Evolutionary conservation across 805 yeast genomes (phyloP).

Genomic region (Isabelozyma gotoi): DNA sequence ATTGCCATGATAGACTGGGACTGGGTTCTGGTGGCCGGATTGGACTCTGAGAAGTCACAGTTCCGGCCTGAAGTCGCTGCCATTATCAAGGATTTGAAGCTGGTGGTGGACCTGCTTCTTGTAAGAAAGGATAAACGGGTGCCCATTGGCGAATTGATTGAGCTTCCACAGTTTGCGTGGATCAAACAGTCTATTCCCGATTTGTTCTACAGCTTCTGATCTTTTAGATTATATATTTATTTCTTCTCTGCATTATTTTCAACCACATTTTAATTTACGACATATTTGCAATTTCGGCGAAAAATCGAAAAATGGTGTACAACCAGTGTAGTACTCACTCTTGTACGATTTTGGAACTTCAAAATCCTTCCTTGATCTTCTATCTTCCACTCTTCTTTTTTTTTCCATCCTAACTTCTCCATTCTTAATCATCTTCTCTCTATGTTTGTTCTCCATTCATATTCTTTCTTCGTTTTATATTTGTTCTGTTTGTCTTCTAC

Average conservation of each 20-base stretch:
- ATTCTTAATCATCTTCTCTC: too few species aligned
- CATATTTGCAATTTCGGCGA: too few species aligned
- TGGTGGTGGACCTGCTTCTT: conserved; percentile 30
- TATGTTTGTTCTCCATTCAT: too few species aligned
- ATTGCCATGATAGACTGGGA: conserved; percentile 93
- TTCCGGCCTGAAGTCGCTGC: conserved; percentile 12
- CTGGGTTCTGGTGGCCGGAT: conserved; percentile 55
- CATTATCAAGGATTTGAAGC: conserved; percentile 21
- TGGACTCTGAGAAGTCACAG: conserved; percentile 6
- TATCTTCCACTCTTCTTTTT: too few species aligned
- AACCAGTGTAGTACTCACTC: too few species aligned
- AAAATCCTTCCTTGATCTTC: too few species aligned
- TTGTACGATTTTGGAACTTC: too few species aligned
- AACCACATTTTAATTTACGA: too few species aligned
- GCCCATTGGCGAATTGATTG: conserved; percentile 16
- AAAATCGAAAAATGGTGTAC: too few species aligned
- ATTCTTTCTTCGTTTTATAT: too few species aligned
- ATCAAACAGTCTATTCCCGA: conserved; percentile 18
- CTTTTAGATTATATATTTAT: not conserved
- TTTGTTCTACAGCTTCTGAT: conserved; percentile 2
- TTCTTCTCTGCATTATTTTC: not conserved
- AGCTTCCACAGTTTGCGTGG: conserved; percentile 21
- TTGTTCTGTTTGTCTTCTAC: too few species aligned
- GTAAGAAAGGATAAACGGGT: conserved; percentile 38
- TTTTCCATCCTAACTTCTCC: too few species aligned